A percentile compares a stretch with the other conserved stretches of the same genome.
These are phyloP conservation scores for Oryza glaberrima DNA, from an alignment of 176 grass and related monocot species.

Conservation along the genomic window DNA sequence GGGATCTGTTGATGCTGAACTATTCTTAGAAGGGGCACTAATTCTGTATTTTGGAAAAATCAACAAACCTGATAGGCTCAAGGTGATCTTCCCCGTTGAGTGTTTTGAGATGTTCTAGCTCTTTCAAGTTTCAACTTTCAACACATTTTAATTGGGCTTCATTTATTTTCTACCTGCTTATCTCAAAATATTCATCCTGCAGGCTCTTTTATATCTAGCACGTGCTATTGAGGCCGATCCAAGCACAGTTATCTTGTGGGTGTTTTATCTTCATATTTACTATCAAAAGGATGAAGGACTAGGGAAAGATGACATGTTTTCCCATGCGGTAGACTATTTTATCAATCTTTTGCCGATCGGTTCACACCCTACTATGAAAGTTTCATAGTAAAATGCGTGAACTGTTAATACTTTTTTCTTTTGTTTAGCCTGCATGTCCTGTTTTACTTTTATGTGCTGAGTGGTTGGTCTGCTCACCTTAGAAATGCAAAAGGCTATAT, in stretches of 20 bases:
- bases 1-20: conserved; percentile 78
- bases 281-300: conserved; percentile 86
- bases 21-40: conserved; percentile 79
- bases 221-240: conserved; percentile 83
- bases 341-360: conserved; percentile 37
- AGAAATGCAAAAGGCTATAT: conserved; percentile 2
- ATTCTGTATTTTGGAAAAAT: conserved; percentile 67
- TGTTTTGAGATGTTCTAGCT: conserved; percentile 11
- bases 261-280: conserved; percentile 97
- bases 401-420: conserved; percentile 15
- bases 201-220: conserved; percentile 82
- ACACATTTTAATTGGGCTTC: conserved; percentile 23
- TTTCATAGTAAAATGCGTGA: conserved; percentile 23
- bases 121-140: conserved; percentile 18
- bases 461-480: conserved; percentile 2
- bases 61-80: conserved; percentile 69
- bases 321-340: conserved; percentile 81
- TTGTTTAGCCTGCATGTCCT: conserved; percentile 21
- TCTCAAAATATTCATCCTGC: conserved; percentile 50
- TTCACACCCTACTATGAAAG: conserved; percentile 25
- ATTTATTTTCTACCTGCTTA: conserved; percentile 19
- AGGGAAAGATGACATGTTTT: conserved; percentile 97
- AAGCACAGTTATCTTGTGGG: conserved; percentile 75
- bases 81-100: conserved; percentile 58
- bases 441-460: background rate